These are phyloP conservation scores for Apium graveolens DNA, from an alignment of 129 eudicot species.

Conservation along the genomic window DNA sequence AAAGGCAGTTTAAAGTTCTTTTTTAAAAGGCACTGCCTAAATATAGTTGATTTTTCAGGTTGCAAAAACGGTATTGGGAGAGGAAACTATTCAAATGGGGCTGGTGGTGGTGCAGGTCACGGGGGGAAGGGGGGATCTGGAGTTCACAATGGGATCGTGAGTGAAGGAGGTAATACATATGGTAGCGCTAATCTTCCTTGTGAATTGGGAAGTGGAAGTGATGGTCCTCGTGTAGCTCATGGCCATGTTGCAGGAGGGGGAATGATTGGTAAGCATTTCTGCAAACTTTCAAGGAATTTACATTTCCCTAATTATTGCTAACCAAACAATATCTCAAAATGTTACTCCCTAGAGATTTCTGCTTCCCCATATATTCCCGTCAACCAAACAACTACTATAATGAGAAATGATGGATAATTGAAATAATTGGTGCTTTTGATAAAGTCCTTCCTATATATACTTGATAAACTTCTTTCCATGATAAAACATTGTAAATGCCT, in stretches of 20 bases:
- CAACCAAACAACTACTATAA: not conserved
- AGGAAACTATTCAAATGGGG: slow-evolving; percentile 85
- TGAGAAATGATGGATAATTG: not conserved
- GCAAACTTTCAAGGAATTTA: too few species aligned
- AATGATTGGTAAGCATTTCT: slow-evolving; percentile 54
- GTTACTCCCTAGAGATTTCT: too few species aligned
- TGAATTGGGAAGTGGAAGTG: slow-evolving; percentile 79
- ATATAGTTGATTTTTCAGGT: slow-evolving; percentile 36
- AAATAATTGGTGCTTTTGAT: not conserved
- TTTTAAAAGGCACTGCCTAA: slow-evolving; percentile 9
- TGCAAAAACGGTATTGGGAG: slow-evolving; percentile 70
- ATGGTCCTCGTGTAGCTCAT: slow-evolving; percentile 46
- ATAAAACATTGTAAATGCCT: not conserved
- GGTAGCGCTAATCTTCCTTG: slow-evolving; percentile 83
- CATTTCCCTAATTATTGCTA: too few species aligned
- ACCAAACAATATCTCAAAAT: too few species aligned
- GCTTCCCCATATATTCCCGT: too few species aligned
- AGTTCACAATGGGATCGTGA: slow-evolving; percentile 43
- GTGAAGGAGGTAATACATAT: slow-evolving; percentile 69
- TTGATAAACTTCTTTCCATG: not conserved
- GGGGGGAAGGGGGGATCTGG: slow-evolving; percentile 90
- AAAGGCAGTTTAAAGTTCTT: not conserved
- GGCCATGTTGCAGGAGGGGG: slow-evolving; percentile 82
- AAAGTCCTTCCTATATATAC: not conserved
- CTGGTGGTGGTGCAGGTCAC: slow-evolving; percentile 92